phyloP scores from a whole-genome alignment of 2,329 filamentous ascomycete species.

The Sphaerulina vaccinii region DNA sequence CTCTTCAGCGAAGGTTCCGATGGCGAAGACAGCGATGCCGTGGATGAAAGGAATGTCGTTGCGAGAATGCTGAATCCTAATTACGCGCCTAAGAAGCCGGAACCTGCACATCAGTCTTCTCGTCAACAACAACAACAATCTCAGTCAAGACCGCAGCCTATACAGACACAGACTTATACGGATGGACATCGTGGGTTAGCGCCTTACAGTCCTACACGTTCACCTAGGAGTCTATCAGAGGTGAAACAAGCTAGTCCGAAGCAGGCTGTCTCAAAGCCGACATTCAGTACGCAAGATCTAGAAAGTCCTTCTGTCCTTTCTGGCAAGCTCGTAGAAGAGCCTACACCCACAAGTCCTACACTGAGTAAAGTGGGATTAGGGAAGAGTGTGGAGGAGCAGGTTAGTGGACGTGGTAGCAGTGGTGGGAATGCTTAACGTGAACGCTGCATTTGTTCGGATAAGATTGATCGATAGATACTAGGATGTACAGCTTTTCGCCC shows the following conservation, averaged over 20 bases:
- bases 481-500: no score
- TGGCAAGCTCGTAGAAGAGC: slow-evolving; percentile 30
- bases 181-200: slow-evolving; percentile 43
- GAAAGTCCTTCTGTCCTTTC: slow-evolving; percentile 23
- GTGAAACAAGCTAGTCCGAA: slow-evolving; percentile 14
- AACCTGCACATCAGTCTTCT: slow-evolving; percentile 26
- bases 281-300: slow-evolving; percentile 21
- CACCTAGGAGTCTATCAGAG: slow-evolving; percentile 17
- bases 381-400: slow-evolving; percentile 36
- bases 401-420: no score
- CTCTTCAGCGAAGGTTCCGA: slow-evolving; percentile 49
- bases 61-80: slow-evolving; percentile 33
- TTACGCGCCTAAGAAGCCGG: slow-evolving; percentile 25
- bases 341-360: slow-evolving; percentile 23
- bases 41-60: slow-evolving; percentile 35
- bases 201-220: slow-evolving; percentile 19
- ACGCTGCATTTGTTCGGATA: no score
- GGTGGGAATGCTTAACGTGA: no score
- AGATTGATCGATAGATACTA: no score
- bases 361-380: slow-evolving; percentile 32
- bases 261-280: slow-evolving; percentile 18
- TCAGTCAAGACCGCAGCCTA: slow-evolving; percentile 3
- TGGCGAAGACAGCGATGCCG: slow-evolving; percentile 47
- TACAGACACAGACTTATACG: slow-evolving; percentile 22
- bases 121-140: slow-evolving; percentile 9